phyloP scores from a whole-genome alignment of 163 green algal genomes.

The Prototheca wickerhamii region DNA sequence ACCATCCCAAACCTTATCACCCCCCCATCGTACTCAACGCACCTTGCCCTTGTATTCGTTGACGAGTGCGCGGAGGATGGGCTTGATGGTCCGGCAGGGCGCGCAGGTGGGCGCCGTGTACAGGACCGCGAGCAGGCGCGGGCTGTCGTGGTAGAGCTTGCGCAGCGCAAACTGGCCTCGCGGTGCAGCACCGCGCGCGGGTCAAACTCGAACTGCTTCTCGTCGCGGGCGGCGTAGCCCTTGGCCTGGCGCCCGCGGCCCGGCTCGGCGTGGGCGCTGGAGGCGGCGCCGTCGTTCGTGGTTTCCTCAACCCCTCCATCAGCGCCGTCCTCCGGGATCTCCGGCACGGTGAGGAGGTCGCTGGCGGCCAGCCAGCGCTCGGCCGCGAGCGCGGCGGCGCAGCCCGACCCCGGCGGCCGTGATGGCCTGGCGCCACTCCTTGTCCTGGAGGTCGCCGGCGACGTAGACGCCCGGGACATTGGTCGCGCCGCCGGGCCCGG shows the following conservation, averaged over 20 bases:
- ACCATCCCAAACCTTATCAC: background rate
- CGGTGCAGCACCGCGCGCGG: conserved; percentile 42
- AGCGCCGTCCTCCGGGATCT: background rate
- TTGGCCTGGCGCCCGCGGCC: background rate
- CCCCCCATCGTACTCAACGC: background rate
- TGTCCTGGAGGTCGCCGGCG: conserved; percentile 86
- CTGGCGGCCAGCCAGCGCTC: conserved; percentile 87
- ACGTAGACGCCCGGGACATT: conserved; percentile 77
- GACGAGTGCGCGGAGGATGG: conserved; percentile 85
- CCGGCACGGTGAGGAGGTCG: conserved; percentile 35
- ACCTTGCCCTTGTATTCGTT: conserved; percentile 73
- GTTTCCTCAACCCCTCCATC: conserved; percentile 9
- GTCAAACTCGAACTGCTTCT: too few relatives aligned
- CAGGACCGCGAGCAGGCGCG: conserved; percentile 76
- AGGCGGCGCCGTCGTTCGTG: background rate
- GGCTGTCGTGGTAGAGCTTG: conserved; percentile 94
- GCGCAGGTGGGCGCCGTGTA: conserved; percentile 92
- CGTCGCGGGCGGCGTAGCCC: conserved; percentile 5
- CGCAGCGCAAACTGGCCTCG: conserved; percentile 88
- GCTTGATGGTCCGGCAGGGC: conserved; percentile 92
- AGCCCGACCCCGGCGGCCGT: conserved; percentile 63
- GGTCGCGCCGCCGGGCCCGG: conserved; percentile 58
- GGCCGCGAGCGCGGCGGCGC: conserved; percentile 79
- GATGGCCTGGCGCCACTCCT: conserved; percentile 53
- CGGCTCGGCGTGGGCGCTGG: background rate